Evolutionary conservation across 495 filamentous ascomycete genomes (phyloP).

Genomic region (Choiromyces venosus): DNA sequence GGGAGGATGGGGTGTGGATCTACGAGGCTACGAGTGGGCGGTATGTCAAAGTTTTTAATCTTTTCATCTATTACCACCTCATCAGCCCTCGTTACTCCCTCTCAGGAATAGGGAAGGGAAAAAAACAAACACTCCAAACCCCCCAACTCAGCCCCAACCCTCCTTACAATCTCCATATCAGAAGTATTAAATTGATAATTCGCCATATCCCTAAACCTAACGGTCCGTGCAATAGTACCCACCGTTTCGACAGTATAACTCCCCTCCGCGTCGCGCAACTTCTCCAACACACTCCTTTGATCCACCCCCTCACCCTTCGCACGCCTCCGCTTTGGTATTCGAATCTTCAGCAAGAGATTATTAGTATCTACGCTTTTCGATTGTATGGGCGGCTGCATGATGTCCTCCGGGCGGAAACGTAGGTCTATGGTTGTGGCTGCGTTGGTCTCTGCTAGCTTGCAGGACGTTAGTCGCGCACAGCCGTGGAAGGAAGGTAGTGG

Average conservation of each 20-base stretch:
- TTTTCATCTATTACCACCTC: conserved; percentile 51
- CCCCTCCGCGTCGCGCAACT: conserved; percentile 63
- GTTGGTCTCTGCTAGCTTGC: conserved; percentile 37
- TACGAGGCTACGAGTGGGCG: conserved; percentile 56
- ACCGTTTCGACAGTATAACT: conserved; percentile 66
- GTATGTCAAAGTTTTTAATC: conserved; percentile 67
- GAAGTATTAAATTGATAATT: conserved; percentile 41
- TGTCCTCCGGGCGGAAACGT: conserved; percentile 70
- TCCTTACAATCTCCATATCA: neutral
- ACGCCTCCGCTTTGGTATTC: conserved; percentile 77
- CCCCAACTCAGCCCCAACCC: neutral
- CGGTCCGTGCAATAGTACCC: conserved; percentile 68
- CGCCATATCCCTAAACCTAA: conserved; percentile 65
- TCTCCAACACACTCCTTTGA: conserved; percentile 52
- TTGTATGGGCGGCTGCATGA: conserved; percentile 64
- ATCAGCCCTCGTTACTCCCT: neutral
- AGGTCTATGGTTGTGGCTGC: conserved; percentile 50
- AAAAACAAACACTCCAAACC: neutral
- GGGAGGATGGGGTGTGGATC: conserved; percentile 66
- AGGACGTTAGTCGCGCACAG: conserved; percentile 30
- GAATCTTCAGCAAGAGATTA: conserved; percentile 80
- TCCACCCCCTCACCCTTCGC: conserved; percentile 41
- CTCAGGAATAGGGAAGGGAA: too few relatives aligned
- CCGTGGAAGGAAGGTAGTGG: conserved; percentile 4
- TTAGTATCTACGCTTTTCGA: conserved; percentile 66